phyloP scores from a whole-genome alignment of 164 flowering plant genomes.

The Aristolochia fimbriata region DNA sequence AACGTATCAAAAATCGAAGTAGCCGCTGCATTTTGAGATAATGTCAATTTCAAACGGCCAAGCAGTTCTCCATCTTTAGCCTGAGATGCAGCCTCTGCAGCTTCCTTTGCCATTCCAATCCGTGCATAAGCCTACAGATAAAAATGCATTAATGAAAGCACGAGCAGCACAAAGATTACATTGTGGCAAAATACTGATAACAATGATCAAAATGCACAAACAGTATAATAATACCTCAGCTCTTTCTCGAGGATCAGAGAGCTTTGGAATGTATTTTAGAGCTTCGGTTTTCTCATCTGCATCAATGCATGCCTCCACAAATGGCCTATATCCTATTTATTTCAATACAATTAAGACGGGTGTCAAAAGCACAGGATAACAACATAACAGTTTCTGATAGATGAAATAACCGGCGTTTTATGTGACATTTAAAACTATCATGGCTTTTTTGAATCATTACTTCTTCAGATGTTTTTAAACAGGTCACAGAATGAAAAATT shows the following conservation, averaged over 20 bases:
- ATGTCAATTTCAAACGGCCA: slow-evolving; percentile 60
- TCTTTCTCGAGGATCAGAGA: slow-evolving; percentile 74
- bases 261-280: slow-evolving; percentile 85
- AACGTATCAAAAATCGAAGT: slow-evolving; percentile 87
- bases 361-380: no score
- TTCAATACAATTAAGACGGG: not conserved
- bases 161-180: not conserved
- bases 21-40: slow-evolving; percentile 77
- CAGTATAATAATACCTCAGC: slow-evolving; percentile 67
- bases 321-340: slow-evolving; percentile 73
- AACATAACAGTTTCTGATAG: not conserved
- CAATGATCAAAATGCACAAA: not conserved
- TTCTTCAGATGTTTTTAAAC: no score
- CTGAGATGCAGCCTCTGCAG: slow-evolving; percentile 96
- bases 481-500: not conserved
- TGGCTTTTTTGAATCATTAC: not conserved
- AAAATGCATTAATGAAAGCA: not conserved
- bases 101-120: slow-evolving; percentile 97
- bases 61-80: slow-evolving; percentile 91
- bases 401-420: not conserved
- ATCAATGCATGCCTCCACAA: slow-evolving; percentile 95
- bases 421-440: not conserved
- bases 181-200: not conserved
- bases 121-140: slow-evolving; percentile 71
- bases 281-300: slow-evolving; percentile 90